Conservation (phyloP, 129 eudicot species). For the Centella asiatica region DNA sequence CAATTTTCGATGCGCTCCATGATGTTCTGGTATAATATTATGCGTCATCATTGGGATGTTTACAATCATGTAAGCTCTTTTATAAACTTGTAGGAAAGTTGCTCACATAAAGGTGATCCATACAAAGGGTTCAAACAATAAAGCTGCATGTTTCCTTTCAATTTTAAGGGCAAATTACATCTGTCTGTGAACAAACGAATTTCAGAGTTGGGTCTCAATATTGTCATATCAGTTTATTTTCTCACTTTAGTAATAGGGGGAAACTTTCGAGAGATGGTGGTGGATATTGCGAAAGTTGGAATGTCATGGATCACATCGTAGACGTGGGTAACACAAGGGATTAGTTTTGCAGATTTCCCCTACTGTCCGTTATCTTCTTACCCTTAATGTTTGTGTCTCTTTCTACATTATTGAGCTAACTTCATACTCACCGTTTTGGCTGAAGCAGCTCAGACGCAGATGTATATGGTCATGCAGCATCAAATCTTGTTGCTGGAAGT, state of each 20-base stretch:
- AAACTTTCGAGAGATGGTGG: background rate
- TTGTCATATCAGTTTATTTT: background rate
- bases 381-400: too few species aligned
- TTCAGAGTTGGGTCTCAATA: background rate
- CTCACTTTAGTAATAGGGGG: background rate
- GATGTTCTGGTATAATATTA: too few species aligned
- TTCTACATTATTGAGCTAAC: too few species aligned
- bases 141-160: too few species aligned
- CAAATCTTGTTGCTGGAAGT: slow-evolving; percentile 61
- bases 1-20: background rate
- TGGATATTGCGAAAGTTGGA: background rate
- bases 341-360: background rate
- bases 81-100: background rate
- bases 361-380: background rate
- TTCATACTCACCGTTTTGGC: background rate
- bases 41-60: background rate
- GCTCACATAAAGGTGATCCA: too few species aligned
- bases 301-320: background rate
- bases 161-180: too few species aligned
- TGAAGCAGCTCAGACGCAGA: slow-evolving; percentile 32
- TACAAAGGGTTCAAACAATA: too few species aligned
- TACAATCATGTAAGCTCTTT: background rate
- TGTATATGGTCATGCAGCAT: slow-evolving; percentile 56
- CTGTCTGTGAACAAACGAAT: background rate
- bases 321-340: background rate